Evolutionary conservation across 495 filamentous ascomycete genomes (phyloP).

Genomic region (Lophiostoma macrostomum): DNA sequence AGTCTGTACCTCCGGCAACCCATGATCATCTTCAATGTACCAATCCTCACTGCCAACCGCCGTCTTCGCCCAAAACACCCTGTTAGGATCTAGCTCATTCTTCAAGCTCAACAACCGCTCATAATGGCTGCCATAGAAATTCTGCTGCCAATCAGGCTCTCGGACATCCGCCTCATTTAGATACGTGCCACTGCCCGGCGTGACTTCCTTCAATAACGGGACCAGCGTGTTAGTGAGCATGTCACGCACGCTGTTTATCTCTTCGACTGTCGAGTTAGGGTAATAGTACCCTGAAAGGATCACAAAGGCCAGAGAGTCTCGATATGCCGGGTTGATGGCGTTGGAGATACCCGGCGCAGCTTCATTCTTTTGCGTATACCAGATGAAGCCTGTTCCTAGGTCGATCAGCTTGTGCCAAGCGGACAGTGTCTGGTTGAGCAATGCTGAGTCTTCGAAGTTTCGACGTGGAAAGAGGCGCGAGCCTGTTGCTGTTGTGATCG

Average conservation of each 20-base stretch:
- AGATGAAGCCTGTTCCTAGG: neutral
- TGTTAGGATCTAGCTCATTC: neutral
- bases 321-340: conserved; percentile 7
- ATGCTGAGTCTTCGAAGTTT: conserved; percentile 3
- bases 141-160: conserved; percentile 17
- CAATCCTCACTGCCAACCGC: conserved; percentile 18
- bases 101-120: conserved; percentile 7
- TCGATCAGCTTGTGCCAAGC: neutral
- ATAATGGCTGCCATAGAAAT: conserved; percentile 19
- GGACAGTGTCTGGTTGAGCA: conserved; percentile 4
- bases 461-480: conserved; percentile 6
- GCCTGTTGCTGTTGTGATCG: neutral
- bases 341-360: neutral
- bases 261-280: neutral
- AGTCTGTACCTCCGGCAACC: conserved; percentile 1
- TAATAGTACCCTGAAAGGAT: neutral
- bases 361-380: neutral
- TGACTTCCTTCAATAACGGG: neutral
- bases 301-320: neutral
- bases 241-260: neutral
- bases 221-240: neutral
- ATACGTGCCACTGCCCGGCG: conserved; percentile 38
- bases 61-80: conserved; percentile 9
- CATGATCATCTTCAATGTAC: conserved; percentile 6
- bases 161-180: conserved; percentile 10